Percentiles rank a stretch among this genome's conserved stretches.
Conservation (phyloP, 2,329 filamentous ascomycete genomes). For the Aspergillus viridinutans region DNA sequence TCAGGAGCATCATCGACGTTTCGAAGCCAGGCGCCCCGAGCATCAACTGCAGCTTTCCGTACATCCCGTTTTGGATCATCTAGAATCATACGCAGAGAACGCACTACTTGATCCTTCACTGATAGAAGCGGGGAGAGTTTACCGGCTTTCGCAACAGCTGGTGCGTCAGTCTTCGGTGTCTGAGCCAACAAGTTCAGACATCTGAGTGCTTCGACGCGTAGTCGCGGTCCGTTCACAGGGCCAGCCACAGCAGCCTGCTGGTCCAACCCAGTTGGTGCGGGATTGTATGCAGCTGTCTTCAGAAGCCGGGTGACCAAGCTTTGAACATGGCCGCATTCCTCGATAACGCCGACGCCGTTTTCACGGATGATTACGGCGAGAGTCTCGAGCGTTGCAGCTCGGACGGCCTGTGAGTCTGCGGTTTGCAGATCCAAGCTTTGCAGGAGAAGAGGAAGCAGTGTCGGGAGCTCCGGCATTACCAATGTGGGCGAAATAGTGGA, state of each 20-base stretch:
- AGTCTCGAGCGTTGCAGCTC: slow-evolving; percentile 57
- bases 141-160: slow-evolving; percentile 22
- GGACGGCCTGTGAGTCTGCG: slow-evolving; percentile 49
- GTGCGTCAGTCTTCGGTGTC: slow-evolving; percentile 16
- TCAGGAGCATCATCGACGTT: slow-evolving; percentile 55
- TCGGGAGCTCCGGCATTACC: slow-evolving; percentile 55
- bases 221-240: slow-evolving; percentile 21
- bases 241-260: background rate
- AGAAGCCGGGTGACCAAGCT: slow-evolving; percentile 56
- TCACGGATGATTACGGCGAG: slow-evolving; percentile 56
- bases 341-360: slow-evolving; percentile 48
- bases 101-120: slow-evolving; percentile 55
- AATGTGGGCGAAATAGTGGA: slow-evolving; percentile 57
- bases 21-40: slow-evolving; percentile 56
- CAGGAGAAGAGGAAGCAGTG: slow-evolving; percentile 57
- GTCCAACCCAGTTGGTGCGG: slow-evolving; percentile 2
- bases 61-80: slow-evolving; percentile 63
- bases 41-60: slow-evolving; percentile 59
- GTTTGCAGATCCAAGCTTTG: slow-evolving; percentile 57
- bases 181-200: slow-evolving; percentile 39
- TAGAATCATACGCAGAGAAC: slow-evolving; percentile 50
- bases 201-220: slow-evolving; percentile 34
- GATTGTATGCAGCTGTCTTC: slow-evolving; percentile 37
- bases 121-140: slow-evolving; percentile 49
- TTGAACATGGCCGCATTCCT: slow-evolving; percentile 52